These are phyloP conservation scores for Trichoderma asperellum DNA, from an alignment of 2,329 filamentous ascomycete species.

Conservation along the genomic window DNA sequence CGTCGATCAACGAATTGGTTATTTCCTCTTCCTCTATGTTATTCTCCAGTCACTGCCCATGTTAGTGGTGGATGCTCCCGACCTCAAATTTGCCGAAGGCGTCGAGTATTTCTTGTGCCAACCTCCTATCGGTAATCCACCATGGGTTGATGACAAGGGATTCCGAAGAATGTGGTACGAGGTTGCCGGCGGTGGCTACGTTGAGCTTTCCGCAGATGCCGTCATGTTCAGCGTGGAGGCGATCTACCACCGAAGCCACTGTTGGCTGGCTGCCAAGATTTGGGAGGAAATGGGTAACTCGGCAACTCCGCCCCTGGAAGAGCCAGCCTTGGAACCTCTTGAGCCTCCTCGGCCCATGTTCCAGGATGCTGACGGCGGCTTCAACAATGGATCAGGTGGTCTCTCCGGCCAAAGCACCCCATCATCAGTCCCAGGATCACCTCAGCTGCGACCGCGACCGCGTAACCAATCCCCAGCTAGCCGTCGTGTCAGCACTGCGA, in stretches of 20 bases:
- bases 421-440: slow-evolving; percentile 38
- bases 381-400: slow-evolving; percentile 32
- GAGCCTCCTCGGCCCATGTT: slow-evolving; percentile 46
- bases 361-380: slow-evolving; percentile 37
- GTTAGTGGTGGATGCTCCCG: slow-evolving; percentile 75
- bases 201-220: slow-evolving; percentile 63
- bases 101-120: slow-evolving; percentile 84
- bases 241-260: slow-evolving; percentile 62
- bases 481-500: slow-evolving; percentile 41
- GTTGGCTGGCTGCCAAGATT: slow-evolving; percentile 57
- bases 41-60: slow-evolving; percentile 78
- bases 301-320: slow-evolving; percentile 36
- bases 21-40: slow-evolving; percentile 82
- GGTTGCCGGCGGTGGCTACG: slow-evolving; percentile 65
- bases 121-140: slow-evolving; percentile 70
- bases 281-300: slow-evolving; percentile 50
- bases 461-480: slow-evolving; percentile 45
- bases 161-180: slow-evolving; percentile 75
- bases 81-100: slow-evolving; percentile 67
- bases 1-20: slow-evolving; percentile 71
- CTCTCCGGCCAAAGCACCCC: slow-evolving; percentile 35
- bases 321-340: slow-evolving; percentile 45
- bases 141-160: slow-evolving; percentile 70
- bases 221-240: slow-evolving; percentile 65
- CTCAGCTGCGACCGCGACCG: slow-evolving; percentile 43